Base-by-base conservation (phyloP, 208 protist species). In the Leishmania amazonensis region DNA sequence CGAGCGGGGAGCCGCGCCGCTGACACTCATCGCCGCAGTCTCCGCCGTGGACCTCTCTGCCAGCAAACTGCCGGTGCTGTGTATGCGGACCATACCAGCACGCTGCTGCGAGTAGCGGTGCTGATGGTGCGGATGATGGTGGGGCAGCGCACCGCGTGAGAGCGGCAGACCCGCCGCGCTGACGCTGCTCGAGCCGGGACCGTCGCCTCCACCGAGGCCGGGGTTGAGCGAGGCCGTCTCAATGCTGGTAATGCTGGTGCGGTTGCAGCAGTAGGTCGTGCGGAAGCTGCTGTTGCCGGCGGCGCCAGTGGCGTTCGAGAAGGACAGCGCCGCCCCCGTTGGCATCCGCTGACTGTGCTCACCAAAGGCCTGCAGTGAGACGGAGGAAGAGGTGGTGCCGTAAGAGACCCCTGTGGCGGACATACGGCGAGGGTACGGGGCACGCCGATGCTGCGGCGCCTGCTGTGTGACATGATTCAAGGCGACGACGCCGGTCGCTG, bases 241-340 rank as follows among this genome's bases (percentile, higher is more conserved):
- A n/a, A 67, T 65, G 40, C 81, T 85, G 51, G 60, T 53, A 8
- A 42, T 35, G 45, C 62, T 78, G 47, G 62, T 38, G 54, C 75
- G 80, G 81, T 85, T 62, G 81, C 77, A 77, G 76, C 88, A 91
- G 85, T 89, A 89, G 19, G 88, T 91, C 9, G 84, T 87, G 70
- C 82, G 85, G 79, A 91, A 91, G 79, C 88, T 91, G 47, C 76
- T 84, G 35, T 64, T 57, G 15, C 72, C 74, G 4, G 73, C 68
- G 24, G 65, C 67, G 67, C 19, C 68, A 51, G 68, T 21, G 45
- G 45, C 28, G 40, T n/a, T 51, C 17, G 45, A 53, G 51, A 35
- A 45, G 38, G 74, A 38, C 75, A 65, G 54, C 35, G 35, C 75
- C 35, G 38, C 40, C 24, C 76, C 65, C 1, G 38, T 15, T 47